Base-by-base conservation (phyloP, 1,139 yeast genomes). In the Suhomyces atakaporum region DNA sequence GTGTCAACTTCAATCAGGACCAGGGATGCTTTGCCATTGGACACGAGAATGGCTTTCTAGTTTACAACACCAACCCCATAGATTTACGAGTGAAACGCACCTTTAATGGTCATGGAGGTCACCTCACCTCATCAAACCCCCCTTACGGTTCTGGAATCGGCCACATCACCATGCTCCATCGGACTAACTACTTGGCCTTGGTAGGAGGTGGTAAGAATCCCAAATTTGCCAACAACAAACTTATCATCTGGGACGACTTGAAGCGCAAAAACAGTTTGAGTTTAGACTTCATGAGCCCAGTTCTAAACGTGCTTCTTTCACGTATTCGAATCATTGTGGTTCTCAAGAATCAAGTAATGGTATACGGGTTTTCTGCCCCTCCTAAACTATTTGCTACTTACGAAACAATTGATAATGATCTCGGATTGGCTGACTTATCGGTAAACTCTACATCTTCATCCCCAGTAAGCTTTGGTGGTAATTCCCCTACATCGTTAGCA, bases 121-220 rank as follows among this genome's bases (percentile, higher is more conserved):
- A 8, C 11, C 36, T 25, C 15, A 25, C 34, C 16, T 13, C 23
- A 15, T 34, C 37, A 33, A 25, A 16, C 20, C 31, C 38, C 16
- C 29, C 35, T 14, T 21, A 14, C 18, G 73, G 70, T 1, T 56
- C 79, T 27, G 96, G 96, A 0, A 79, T 88, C 16, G 95, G 94
- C 3, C 69, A 75, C 27, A 78, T 84, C 2, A 73, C 84, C 35
- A 87, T 90, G 96, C 79, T 90, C 10, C 87, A 88, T 56, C 73
- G 96, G 30, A 89, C 97, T 1, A 90, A 90, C 61, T 89, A 89
- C 56, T 71, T 90, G 39, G 96, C 92, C 1, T 61, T 90, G 29
- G 88, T 89, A 1, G 96, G 97, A 1, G 96, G 96, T 8, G 96
- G 96, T 1, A 71, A 75, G 43, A 73, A 75, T 42, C 96, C 96